A percentile compares a stretch with the other conserved stretches of the same genome.
phyloP scores from a whole-genome alignment of 257 asterid genomes.

The Schizonepeta tenuifolia region DNA sequence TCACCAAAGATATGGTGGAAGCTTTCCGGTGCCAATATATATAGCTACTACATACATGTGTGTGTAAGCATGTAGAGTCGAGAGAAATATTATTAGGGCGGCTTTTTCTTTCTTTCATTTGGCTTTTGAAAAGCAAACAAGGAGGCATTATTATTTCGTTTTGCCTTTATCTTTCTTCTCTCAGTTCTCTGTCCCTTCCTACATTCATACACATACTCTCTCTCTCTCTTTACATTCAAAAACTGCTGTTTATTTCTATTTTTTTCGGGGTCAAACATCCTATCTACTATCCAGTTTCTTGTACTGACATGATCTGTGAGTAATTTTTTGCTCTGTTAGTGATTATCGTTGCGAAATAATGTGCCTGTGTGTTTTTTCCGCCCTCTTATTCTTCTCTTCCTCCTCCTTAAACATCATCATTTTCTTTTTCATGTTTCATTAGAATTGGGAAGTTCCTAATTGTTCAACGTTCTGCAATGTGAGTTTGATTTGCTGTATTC shows the following conservation, averaged over 20 bases:
- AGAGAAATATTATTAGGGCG: conserved; percentile 25
- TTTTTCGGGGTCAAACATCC: conserved; percentile 24
- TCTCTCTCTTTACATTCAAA: conserved; percentile 37
- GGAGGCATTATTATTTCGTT: conserved; percentile 31
- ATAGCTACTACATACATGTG: too few relatives aligned
- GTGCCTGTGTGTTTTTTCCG: neutral
- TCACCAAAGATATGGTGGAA: conserved; percentile 17
- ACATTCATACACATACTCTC: neutral
- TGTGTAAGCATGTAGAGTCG: neutral
- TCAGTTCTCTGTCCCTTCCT: conserved; percentile 15
- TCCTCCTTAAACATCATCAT: neutral
- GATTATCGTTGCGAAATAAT: conserved; percentile 26
- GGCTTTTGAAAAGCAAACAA: conserved; percentile 50
- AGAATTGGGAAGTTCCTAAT: conserved; percentile 24
- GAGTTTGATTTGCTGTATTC: conserved; percentile 18
- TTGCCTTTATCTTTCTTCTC: conserved; percentile 32
- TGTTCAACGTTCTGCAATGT: conserved; percentile 15
- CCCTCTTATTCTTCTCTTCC: neutral
- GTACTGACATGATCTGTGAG: conserved; percentile 53
- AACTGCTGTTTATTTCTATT: conserved; percentile 34
- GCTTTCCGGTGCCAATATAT: neutral
- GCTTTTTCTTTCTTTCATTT: conserved; percentile 29
- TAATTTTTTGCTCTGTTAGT: conserved; percentile 15
- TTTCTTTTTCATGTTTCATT: neutral
- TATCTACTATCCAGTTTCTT: conserved; percentile 30